phyloP scores from a whole-genome alignment of 306 rosid genomes.

The Lathyrus tuberosus region DNA sequence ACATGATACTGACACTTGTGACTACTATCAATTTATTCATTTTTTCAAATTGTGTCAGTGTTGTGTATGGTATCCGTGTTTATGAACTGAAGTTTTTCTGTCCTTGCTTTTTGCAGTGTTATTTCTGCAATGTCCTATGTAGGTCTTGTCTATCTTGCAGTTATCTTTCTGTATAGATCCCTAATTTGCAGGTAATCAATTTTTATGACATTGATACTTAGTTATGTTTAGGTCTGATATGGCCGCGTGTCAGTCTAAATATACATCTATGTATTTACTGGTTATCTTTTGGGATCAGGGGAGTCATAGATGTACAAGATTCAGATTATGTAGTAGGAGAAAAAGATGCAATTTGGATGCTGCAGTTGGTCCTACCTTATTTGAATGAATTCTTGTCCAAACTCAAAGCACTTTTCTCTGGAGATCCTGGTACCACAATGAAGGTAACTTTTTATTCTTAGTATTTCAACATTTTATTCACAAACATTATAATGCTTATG shows the following conservation, averaged over 20 bases:
- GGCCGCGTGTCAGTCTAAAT: no score
- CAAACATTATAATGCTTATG: constrained; percentile 2
- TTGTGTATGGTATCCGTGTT: no score
- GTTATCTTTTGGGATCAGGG: constrained; percentile 50
- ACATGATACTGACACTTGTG: no score
- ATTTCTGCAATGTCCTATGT: constrained; percentile 73
- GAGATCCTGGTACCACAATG: constrained; percentile 87
- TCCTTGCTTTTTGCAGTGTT: constrained; percentile 57
- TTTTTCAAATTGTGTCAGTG: no score
- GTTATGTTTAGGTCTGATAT: no score
- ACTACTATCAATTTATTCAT: no score
- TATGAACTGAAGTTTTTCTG: constrained; percentile 27
- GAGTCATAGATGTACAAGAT: constrained; percentile 52
- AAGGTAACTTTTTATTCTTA: constrained; percentile 52
- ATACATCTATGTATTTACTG: neutral
- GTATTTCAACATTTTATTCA: no score
- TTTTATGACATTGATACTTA: neutral
- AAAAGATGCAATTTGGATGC: constrained; percentile 81
- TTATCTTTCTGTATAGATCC: constrained; percentile 77
- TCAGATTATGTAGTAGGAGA: constrained; percentile 66
- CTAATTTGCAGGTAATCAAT: constrained; percentile 66
- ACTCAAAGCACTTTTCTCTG: constrained; percentile 81
- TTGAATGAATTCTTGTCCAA: constrained; percentile 70
- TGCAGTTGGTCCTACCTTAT: constrained; percentile 71
- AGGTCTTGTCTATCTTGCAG: constrained; percentile 77